Conservation (phyloP, 2,329 filamentous ascomycete genomes). For the Microdochium bolleyi region DNA sequence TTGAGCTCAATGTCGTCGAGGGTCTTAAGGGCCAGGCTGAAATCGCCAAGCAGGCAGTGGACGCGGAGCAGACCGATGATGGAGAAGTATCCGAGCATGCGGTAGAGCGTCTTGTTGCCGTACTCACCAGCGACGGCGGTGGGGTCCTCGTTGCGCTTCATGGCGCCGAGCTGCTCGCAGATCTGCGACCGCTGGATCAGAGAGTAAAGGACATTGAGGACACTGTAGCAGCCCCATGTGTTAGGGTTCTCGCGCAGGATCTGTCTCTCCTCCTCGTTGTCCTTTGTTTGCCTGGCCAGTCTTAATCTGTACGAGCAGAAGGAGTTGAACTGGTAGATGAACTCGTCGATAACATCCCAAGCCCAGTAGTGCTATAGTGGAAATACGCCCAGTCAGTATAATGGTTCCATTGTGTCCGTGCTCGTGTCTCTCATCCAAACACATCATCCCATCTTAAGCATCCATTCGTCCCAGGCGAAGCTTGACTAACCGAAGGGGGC, state of each 20-base stretch:
- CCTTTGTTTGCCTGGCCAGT: conserved; percentile 66
- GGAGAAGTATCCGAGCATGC: conserved; percentile 98
- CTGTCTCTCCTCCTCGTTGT: conserved; percentile 88
- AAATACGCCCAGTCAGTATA: conserved; percentile 11
- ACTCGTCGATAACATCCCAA: conserved; percentile 99
- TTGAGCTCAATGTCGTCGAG: conserved; percentile 99
- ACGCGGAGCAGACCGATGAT: conserved; percentile 96
- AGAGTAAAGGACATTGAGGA: conserved; percentile 98
- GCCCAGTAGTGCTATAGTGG: conserved; percentile 86
- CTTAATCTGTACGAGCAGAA: conserved; percentile 96
- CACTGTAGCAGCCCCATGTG: conserved; percentile 99
- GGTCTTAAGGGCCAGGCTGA: conserved; percentile 96
- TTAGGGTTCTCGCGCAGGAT: conserved; percentile 94
- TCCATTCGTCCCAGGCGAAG: background rate
- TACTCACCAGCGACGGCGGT: conserved; percentile 88
- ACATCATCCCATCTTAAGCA: background rate
- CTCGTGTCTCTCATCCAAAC: conserved; percentile 6
- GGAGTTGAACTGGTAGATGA: conserved; percentile 99
- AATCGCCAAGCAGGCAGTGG: conserved; percentile 94
- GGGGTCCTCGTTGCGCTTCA: conserved; percentile 89
- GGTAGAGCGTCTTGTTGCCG: conserved; percentile 86
- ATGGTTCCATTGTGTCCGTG: conserved; percentile 3
- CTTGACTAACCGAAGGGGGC: conserved; percentile 75
- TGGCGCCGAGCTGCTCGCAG: conserved; percentile 90
- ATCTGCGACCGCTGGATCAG: conserved; percentile 98